phyloP scores from a whole-genome alignment of 768 basidiomycete species.

The Ephemerocybe angulata region DNA sequence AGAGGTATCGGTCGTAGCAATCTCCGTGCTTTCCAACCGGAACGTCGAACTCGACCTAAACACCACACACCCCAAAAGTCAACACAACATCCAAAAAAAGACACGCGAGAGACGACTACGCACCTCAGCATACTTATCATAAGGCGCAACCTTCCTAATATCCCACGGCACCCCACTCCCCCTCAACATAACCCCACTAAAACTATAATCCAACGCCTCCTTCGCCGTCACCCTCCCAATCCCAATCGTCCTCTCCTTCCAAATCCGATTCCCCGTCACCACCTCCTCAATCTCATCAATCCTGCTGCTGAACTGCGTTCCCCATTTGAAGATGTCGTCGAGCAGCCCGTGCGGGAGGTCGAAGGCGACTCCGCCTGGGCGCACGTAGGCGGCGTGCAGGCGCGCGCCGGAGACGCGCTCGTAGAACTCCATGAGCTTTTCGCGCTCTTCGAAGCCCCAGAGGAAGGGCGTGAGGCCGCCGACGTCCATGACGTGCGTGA shows the following conservation, averaged over 20 bases:
- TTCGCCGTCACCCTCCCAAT: slow-evolving; percentile 90
- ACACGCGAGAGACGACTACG: slow-evolving; percentile 11
- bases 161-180: slow-evolving; percentile 96
- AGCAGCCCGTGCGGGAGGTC: slow-evolving; percentile 98
- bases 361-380: slow-evolving; percentile 96
- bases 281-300: slow-evolving; percentile 99
- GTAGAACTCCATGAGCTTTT: slow-evolving; percentile 99
- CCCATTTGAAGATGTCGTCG: slow-evolving; percentile 97
- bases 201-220: slow-evolving; percentile 86
- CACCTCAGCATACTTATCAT: slow-evolving; percentile 95
- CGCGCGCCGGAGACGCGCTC: slow-evolving; percentile 98
- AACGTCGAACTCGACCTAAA: slow-evolving; percentile 90
- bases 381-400: slow-evolving; percentile 95
- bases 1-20: slow-evolving; percentile 96
- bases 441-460: slow-evolving; percentile 99
- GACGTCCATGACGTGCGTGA: slow-evolving; percentile 96
- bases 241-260: slow-evolving; percentile 92
- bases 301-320: slow-evolving; percentile 86
- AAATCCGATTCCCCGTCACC: slow-evolving; percentile 95
- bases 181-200: slow-evolving; percentile 95
- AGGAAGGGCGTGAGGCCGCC: slow-evolving; percentile 98
- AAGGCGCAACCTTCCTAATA: slow-evolving; percentile 84
- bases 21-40: slow-evolving; percentile 97
- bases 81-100: slow-evolving; percentile 2
- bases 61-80: background rate